A percentile compares a stretch with the other conserved stretches of the same genome.
phyloP scores from a whole-genome alignment of 2,329 filamentous ascomycete genomes.

The Xylaria sp. region DNA sequence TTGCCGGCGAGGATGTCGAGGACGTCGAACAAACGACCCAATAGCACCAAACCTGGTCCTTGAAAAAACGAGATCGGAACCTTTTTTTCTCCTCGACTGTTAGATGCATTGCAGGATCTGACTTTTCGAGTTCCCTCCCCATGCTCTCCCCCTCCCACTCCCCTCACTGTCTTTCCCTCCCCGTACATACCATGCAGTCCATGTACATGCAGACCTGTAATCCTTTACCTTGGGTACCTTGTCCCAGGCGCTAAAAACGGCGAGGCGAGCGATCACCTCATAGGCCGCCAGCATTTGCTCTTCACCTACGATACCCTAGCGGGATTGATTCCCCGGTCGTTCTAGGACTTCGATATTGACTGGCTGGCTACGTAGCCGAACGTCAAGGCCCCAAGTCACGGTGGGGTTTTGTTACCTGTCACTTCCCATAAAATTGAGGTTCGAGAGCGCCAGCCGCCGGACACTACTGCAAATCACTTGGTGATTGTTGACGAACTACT shows the following conservation, averaged over 20 bases:
- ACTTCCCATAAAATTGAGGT: slow-evolving; percentile 14
- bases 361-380: slow-evolving; percentile 19
- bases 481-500: slow-evolving; percentile 20
- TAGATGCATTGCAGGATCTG: slow-evolving; percentile 30
- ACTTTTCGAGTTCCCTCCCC: slow-evolving; percentile 21
- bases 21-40: slow-evolving; percentile 8
- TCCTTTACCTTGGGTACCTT: neutral
- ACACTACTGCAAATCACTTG: slow-evolving; percentile 22
- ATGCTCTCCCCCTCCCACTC: no score
- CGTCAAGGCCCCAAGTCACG: slow-evolving; percentile 5
- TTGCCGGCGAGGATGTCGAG: slow-evolving; percentile 1
- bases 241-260: neutral
- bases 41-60: slow-evolving; percentile 20
- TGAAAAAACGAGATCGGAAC: slow-evolving; percentile 27
- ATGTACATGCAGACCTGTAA: neutral
- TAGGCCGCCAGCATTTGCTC: neutral
- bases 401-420: slow-evolving; percentile 21
- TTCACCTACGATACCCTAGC: neutral
- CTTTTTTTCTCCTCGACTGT: slow-evolving; percentile 18
- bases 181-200: neutral
- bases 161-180: no score
- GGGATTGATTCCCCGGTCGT: neutral
- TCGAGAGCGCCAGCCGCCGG: slow-evolving; percentile 10
- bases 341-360: slow-evolving; percentile 11
- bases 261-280: neutral